Evolutionary conservation across 768 basidiomycete species (phyloP).

Genomic region (Trametes punicea): DNA sequence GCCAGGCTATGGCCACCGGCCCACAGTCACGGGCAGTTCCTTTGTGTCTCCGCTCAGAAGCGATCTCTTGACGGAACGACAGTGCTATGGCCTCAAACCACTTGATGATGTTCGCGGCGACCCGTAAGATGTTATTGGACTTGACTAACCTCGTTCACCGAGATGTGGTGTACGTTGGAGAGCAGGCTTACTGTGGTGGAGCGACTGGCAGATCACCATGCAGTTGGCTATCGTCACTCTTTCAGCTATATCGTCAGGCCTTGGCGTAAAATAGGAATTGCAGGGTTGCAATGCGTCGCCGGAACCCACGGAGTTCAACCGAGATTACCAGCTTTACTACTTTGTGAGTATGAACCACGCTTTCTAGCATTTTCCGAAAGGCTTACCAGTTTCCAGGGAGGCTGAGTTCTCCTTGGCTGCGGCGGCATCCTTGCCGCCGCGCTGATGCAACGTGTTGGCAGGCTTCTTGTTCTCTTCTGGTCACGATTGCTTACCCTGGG

Average conservation of each 20-base stretch:
- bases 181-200: conserved; percentile 42
- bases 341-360: conserved; percentile 26
- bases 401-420: conserved; percentile 66
- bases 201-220: conserved; percentile 44
- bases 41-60: conserved; percentile 55
- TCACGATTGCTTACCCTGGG: conserved; percentile 54
- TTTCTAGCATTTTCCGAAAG: neutral
- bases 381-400: conserved; percentile 40
- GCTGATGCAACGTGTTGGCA: conserved; percentile 59
- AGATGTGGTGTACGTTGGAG: neutral
- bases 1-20: no score
- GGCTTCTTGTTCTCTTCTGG: conserved; percentile 70
- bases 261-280: conserved; percentile 59
- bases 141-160: neutral
- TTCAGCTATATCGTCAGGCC: conserved; percentile 63
- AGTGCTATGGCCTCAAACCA: conserved; percentile 69
- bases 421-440: conserved; percentile 57
- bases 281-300: conserved; percentile 47
- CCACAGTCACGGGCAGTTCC: no score
- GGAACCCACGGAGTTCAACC: conserved; percentile 49
- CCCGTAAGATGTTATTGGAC: conserved; percentile 49
- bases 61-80: conserved; percentile 49
- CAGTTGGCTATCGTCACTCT: conserved; percentile 59
- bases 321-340: conserved; percentile 61
- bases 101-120: conserved; percentile 55